Evolutionary conservation across 2,329 filamentous ascomycete species (phyloP).

Genomic region (Trichoderma lentiforme): DNA sequence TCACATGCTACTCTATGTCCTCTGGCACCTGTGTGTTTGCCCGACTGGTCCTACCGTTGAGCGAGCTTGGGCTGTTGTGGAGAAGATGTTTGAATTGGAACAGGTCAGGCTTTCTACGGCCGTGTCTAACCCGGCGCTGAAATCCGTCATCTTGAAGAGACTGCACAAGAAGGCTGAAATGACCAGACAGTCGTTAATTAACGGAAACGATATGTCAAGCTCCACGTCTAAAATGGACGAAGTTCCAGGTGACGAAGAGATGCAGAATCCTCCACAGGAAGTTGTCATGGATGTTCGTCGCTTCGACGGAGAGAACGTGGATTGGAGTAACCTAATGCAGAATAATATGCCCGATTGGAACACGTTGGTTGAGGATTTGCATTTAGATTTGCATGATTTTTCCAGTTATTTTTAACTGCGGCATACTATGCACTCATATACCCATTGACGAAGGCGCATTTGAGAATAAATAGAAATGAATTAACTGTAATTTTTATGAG

Average conservation of each 20-base stretch:
- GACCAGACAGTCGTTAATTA: constrained; percentile 9
- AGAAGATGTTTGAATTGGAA: constrained; percentile 14
- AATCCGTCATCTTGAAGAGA: constrained; percentile 15
- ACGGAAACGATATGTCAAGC: not conserved
- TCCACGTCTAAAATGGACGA: not conserved
- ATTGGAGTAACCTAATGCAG: constrained; percentile 16
- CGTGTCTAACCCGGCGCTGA: constrained; percentile 12
- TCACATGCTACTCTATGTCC: constrained; percentile 41
- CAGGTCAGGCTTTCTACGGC: constrained; percentile 6
- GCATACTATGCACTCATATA: not conserved
- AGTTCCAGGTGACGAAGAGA: not conserved
- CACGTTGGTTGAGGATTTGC: constrained; percentile 16
- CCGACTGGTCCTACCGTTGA: constrained; percentile 32
- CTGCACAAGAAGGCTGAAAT: constrained; percentile 16
- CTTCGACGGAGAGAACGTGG: constrained; percentile 16
- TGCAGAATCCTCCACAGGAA: not conserved
- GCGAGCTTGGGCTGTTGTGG: constrained; percentile 10
- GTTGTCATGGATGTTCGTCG: constrained; percentile 7
- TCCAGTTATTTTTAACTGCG: constrained; percentile 16
- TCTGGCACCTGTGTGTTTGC: constrained; percentile 42
- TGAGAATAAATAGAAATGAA: not conserved
- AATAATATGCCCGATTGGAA: constrained; percentile 19
- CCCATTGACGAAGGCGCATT: not conserved
- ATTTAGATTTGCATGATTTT: constrained; percentile 19
- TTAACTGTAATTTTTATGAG: not conserved